Percentiles rank a stretch among this genome's conserved stretches.
Conservation (phyloP, 805 yeast genomes). For the Saccharomycodes ludwigii region DNA sequence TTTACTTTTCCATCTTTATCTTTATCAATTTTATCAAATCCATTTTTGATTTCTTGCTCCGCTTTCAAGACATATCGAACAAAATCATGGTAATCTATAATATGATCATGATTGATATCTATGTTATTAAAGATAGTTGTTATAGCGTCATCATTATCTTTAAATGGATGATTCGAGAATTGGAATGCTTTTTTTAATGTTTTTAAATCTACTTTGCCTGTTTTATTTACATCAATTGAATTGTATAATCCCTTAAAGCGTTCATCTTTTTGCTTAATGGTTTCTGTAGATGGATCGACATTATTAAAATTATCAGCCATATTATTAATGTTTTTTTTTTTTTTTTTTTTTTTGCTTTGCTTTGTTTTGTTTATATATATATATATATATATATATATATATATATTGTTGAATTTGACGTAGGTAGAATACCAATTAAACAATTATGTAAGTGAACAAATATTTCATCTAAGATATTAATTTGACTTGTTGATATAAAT, state of each 20-base stretch:
- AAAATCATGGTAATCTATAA: slow-evolving; percentile 55
- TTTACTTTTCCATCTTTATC: slow-evolving; percentile 65
- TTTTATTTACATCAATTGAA: slow-evolving; percentile 29
- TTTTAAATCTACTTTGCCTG: slow-evolving; percentile 26
- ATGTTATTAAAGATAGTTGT: slow-evolving; percentile 44
- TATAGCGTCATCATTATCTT: slow-evolving; percentile 46
- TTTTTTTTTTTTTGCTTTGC: too few species aligned
- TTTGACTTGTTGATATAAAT: too few species aligned
- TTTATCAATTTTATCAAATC: slow-evolving; percentile 55
- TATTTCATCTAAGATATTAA: too few species aligned
- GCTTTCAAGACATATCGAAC: slow-evolving; percentile 51
- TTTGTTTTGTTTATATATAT: too few species aligned
- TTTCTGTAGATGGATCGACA: too few species aligned
- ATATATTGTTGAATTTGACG: too few species aligned
- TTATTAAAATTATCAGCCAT: too few species aligned
- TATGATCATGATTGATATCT: slow-evolving; percentile 43
- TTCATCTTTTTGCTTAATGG: too few species aligned
- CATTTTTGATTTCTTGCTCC: slow-evolving; percentile 56
- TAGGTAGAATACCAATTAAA: too few species aligned
- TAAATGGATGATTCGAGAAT: slow-evolving; percentile 50
- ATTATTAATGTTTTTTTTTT: too few species aligned
- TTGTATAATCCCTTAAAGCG: slow-evolving; percentile 29
- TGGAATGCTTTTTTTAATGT: slow-evolving; percentile 28
- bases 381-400: too few species aligned
- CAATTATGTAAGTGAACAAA: too few species aligned